Percentiles rank a stretch among this genome's conserved stretches.
phyloP scores from a whole-genome alignment of 2,329 filamentous ascomycete species.

The Metarhizium sp. region DNA sequence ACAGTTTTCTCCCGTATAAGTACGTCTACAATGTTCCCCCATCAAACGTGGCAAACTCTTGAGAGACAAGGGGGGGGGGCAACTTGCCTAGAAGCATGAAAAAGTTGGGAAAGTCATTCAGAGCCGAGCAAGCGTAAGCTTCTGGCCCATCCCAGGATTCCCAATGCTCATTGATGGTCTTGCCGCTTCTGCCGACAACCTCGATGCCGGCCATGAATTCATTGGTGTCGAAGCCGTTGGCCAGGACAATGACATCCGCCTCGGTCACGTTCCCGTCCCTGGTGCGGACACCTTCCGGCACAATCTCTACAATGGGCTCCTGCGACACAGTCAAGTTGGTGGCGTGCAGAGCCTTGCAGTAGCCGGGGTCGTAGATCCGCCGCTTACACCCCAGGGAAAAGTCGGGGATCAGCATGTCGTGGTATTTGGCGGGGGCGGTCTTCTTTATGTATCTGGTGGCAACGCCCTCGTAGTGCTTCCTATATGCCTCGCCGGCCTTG shows the following conservation, averaged over 20 bases:
- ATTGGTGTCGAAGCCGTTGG: slow-evolving; percentile 51
- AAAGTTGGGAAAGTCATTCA: slow-evolving; percentile 56
- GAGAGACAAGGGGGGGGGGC: not conserved
- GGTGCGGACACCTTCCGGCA: slow-evolving; percentile 28
- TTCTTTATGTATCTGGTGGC: slow-evolving; percentile 32
- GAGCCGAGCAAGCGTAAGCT: slow-evolving; percentile 48
- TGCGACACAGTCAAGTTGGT: slow-evolving; percentile 38
- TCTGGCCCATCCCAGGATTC: slow-evolving; percentile 47
- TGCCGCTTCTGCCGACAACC: slow-evolving; percentile 39
- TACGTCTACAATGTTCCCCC: not conserved
- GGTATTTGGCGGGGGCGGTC: slow-evolving; percentile 48
- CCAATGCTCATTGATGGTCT: slow-evolving; percentile 46
- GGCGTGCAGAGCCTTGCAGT: slow-evolving; percentile 41
- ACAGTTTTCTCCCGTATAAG: not conserved
- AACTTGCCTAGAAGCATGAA: slow-evolving; percentile 46
- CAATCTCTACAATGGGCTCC: slow-evolving; percentile 37
- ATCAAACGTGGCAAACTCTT: not conserved
- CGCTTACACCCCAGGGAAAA: slow-evolving; percentile 56
- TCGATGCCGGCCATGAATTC: slow-evolving; percentile 43
- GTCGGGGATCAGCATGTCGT: slow-evolving; percentile 51
- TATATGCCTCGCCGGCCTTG: slow-evolving; percentile 23
- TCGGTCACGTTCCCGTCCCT: slow-evolving; percentile 29
- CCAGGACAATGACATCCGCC: slow-evolving; percentile 52
- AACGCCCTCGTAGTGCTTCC: slow-evolving; percentile 25
- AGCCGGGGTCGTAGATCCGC: slow-evolving; percentile 49